phyloP scores from a whole-genome alignment of 1,284 basidiomycete genomes.

The Trichosporon inkin region DNA sequence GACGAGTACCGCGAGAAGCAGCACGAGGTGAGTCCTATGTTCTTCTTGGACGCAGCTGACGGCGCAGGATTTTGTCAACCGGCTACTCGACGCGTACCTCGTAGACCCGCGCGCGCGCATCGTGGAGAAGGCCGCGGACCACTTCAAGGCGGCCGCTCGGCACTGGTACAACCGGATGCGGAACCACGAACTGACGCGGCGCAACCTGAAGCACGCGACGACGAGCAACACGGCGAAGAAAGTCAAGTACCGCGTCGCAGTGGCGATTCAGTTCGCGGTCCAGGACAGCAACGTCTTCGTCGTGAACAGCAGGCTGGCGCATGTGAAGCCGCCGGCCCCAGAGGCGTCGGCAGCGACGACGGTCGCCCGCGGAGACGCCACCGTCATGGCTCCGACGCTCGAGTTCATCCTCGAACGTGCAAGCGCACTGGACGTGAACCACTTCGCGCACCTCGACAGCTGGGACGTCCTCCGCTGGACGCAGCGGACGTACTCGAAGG shows the following conservation, averaged over 20 bases:
- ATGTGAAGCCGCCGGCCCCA: constrained; percentile 1
- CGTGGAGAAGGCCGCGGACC: constrained; percentile 1
- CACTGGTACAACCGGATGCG: constrained; percentile 21
- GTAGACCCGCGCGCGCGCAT: constrained; percentile 13
- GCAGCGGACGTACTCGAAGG: constrained; percentile 11
- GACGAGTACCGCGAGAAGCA: constrained; percentile 13
- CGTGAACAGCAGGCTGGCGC: constrained; percentile 25
- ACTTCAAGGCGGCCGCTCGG: constrained; percentile 20
- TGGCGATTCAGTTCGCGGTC: constrained; percentile 31
- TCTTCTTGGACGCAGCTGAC: neutral
- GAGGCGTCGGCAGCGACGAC: neutral
- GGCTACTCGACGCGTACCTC: constrained; percentile 18
- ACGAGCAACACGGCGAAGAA: constrained; percentile 13
- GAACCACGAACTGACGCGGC: neutral
- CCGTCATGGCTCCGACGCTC: constrained; percentile 25
- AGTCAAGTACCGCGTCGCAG: constrained; percentile 25
- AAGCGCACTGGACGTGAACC: constrained; percentile 13
- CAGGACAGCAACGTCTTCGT: constrained; percentile 31
- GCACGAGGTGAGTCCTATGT: constrained; percentile 15
- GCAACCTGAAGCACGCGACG: neutral
- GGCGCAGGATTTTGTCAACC: constrained; percentile 16
- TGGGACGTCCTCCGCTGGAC: constrained; percentile 8
- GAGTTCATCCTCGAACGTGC: constrained; percentile 31
- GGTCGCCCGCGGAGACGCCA: constrained; percentile 26
- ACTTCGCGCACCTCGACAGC: constrained; percentile 24